A percentile compares a stretch with the other conserved stretches of the same genome.
phyloP scores from a whole-genome alignment of 495 filamentous ascomycete genomes.

The Cenococcum geophilum region DNA sequence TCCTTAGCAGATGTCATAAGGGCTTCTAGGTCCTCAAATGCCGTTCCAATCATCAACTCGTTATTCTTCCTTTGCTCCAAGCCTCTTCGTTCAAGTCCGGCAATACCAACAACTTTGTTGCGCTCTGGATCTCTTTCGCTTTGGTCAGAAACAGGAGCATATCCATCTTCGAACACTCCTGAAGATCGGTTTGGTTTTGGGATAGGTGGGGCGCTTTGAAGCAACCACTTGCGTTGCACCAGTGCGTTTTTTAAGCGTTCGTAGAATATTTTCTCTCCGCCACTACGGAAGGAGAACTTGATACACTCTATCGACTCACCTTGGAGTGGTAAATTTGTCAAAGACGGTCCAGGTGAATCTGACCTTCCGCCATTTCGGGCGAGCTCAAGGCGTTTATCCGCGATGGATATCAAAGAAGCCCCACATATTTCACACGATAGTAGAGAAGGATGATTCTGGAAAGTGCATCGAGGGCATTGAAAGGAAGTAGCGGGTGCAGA shows the following conservation, averaged over 20 bases:
- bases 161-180: slow-evolving; percentile 18
- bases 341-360: slow-evolving; percentile 73
- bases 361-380: slow-evolving; percentile 42
- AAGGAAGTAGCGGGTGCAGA: slow-evolving; percentile 35
- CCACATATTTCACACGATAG: slow-evolving; percentile 87
- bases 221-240: slow-evolving; percentile 91
- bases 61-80: slow-evolving; percentile 83
- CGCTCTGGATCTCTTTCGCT: slow-evolving; percentile 33
- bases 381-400: slow-evolving; percentile 40
- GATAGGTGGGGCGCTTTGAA: slow-evolving; percentile 86
- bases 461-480: slow-evolving; percentile 86
- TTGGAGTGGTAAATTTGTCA: slow-evolving; percentile 36
- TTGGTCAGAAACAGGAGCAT: background rate
- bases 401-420: slow-evolving; percentile 58
- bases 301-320: slow-evolving; percentile 65
- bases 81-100: slow-evolving; percentile 79
- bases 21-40: slow-evolving; percentile 94
- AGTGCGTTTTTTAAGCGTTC: slow-evolving; percentile 82
- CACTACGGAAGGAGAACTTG: slow-evolving; percentile 84
- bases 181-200: slow-evolving; percentile 51
- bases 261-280: slow-evolving; percentile 84
- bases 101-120: slow-evolving; percentile 75
- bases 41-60: slow-evolving; percentile 83
- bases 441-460: slow-evolving; percentile 85
- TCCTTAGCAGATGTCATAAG: slow-evolving; percentile 97